Evolutionary conservation across 75 land plant species (phyloP), one percentile per base, ranked within the genome.

Genomic region (Picea glauca): DNA sequence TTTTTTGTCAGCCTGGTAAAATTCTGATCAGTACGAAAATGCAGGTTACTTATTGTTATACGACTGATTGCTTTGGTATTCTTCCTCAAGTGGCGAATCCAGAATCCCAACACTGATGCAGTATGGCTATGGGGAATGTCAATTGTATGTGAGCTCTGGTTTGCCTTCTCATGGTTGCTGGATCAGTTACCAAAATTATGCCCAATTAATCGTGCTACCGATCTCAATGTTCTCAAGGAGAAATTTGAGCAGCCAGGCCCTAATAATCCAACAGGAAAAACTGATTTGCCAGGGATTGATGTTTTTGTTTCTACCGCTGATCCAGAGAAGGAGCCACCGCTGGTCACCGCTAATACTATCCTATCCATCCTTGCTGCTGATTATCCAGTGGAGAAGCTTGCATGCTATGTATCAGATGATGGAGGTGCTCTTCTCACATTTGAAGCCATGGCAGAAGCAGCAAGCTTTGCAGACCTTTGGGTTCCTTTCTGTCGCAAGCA

Each of bases 101-200:
- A 62, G 74, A 85, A 96, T 68, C 91, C 95, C 1, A 96, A 96
- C 81, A 32, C 33, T 0, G 95, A 94, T 38, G 99, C 99, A 5
- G 78, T 92, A 85, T 91, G 93, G 98, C 85, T 96, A 2, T 96
- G 99, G 99, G 98, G 87, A 0, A 77, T 94, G 88, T 96, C 99
- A 1, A 83, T 90, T 46, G 90, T 89, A 30, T 94, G 99, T 74
- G 99, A 96, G 83, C 80, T 92, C 33, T 96, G 99, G 99, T 96
- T 96, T 76, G 93, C 98, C 33, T 91, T 96, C 83, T 96, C 98
- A 1, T 96, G 99, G 99, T 31, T 96, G 5, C 85, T 96, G 26
- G 99, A 96, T 59, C 86, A 88, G 54, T 80, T 94, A 3, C 99
- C 99, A 6, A 96, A 96, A 86, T 84, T 96, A 8, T 83, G 80